Evolutionary conservation across 441 rosid species (phyloP).

Genomic region (Populus trichocarpa): DNA sequence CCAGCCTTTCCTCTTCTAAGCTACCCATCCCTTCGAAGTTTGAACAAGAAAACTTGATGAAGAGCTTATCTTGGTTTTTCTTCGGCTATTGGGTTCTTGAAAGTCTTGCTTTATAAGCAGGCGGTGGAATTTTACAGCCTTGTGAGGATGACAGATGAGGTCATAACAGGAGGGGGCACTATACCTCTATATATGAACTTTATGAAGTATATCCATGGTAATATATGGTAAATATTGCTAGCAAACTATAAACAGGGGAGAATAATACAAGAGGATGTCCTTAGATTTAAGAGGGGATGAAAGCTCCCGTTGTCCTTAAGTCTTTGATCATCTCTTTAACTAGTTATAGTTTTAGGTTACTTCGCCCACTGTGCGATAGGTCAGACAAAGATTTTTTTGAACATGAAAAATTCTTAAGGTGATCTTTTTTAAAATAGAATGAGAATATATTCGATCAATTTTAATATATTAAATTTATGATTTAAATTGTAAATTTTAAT

Average conservation of each 20-base stretch:
- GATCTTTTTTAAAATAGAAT: no score
- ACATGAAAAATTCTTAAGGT: no score
- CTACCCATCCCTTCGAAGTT: conserved; percentile 24
- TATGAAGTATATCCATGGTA: background rate
- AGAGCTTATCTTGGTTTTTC: background rate
- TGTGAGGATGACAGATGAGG: conserved; percentile 25
- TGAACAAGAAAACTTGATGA: background rate
- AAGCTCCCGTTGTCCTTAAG: background rate
- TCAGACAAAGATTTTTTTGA: no score
- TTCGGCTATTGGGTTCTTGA: background rate
- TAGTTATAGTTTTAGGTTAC: no score
- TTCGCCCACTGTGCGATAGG: no score
- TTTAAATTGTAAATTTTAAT: no score
- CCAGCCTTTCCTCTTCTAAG: conserved; percentile 43
- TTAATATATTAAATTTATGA: no score
- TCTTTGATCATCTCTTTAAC: no score
- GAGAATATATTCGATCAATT: no score
- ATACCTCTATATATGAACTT: background rate
- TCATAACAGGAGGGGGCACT: background rate
- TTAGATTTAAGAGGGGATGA: background rate
- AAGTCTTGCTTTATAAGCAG: background rate
- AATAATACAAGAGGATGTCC: background rate
- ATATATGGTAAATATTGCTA: background rate
- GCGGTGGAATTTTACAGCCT: conserved; percentile 23
- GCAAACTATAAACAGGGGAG: background rate